Evolutionary conservation across 768 basidiomycete species (phyloP), one percentile per base, ranked within the genome.

Genomic region (Rhizopogon sp.): DNA sequence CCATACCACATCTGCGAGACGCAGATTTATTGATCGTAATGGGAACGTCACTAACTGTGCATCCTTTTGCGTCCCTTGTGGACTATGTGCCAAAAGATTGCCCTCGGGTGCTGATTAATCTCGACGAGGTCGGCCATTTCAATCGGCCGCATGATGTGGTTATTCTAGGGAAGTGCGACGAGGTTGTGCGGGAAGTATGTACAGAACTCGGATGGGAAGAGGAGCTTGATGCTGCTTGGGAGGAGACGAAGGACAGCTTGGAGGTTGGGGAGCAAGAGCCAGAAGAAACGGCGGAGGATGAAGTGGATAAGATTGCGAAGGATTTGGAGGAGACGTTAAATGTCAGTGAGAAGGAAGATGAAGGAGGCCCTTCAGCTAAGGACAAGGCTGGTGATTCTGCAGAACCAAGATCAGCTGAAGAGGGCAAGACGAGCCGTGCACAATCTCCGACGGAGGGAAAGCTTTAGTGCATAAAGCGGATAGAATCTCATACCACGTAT

Each of bases 21-120:
- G 91, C 90, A 7, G 93, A 98, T 68, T 78, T 98, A 20, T 80
- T 97, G 39, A 85, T 98, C 61, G 81, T 97, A 43, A 85, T 97
- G 60, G 94, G 95, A 28, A 98, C 95, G 0, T 95, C 93, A 1
- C 77, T 96, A 45, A 85, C 83, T 0, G 90, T 94, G 10, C 83
- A 88, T 51, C 93, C 92, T 2, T 97, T 98, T 66, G 93, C 94
- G 5, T 81, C 83, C 1, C 81, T 98, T 22, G 79, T 87, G 9
- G 70, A 73, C 42, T 68, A 79, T 54, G 84, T 88, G 0, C 74
- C 76, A 4, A 56, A 71, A 2, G 60, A 60, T 8, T 91, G 86
- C 61, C 92, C 89, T 3, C 86, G 95, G 1, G 78, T 96, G n/a
- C 78, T 98, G 31, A 85, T 98, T 70, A 97, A 97, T 66, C 76